Evolutionary conservation across 768 basidiomycete genomes (phyloP), one percentile per base, ranked within the genome.

Genomic region (Steccherinum ochraceum): DNA sequence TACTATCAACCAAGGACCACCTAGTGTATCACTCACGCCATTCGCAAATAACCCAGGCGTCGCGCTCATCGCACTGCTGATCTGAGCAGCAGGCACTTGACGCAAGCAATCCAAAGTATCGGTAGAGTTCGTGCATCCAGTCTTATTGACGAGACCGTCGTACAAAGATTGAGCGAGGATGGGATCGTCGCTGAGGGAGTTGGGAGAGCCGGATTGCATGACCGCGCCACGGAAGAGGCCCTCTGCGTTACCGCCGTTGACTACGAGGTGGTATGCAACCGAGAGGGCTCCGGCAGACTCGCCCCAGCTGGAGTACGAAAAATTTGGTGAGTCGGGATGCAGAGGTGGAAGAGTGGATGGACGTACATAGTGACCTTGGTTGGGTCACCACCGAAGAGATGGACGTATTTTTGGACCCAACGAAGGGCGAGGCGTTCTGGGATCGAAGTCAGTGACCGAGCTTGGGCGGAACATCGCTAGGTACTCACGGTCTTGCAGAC

Each of bases 401-500:
- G 55, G 12, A 72, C 72, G 45, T 76, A 68, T 11, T 62, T 56
- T 24, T 67, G 58, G 5, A 75, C 57, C 74, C 73, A 76, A 50
- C 69, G 61, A 16, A 77, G 61, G 1, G 73, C 73, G 27, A 67
- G 62, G 2, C 69, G 62, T 23, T 74, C 57, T 58, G n/a, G n/a
- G n/a, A n/a, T n/a, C n/a, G n/a, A n/a, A 21, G 12, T 24, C 40
- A n/a, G 27, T 24, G 27, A 24, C 4, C 19, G 12, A 16, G 13
- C 4, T 25, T 24, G n/a, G 42, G 13, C 19, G n/a, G 16, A 4
- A 16, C 0, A 24, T 19, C n/a, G n/a, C n/a, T 11, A n/a, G 35
- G n/a, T 11, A 55, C 66, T 54, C 43, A 73, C 74, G 74, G 61
- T 83, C 80, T 45, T 65, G 69, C 5, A 83, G 63, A 12, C 80